Base-by-base conservation (phyloP, 495 filamentous ascomycete species). In the Xanthoparmelia taractica region DNA sequence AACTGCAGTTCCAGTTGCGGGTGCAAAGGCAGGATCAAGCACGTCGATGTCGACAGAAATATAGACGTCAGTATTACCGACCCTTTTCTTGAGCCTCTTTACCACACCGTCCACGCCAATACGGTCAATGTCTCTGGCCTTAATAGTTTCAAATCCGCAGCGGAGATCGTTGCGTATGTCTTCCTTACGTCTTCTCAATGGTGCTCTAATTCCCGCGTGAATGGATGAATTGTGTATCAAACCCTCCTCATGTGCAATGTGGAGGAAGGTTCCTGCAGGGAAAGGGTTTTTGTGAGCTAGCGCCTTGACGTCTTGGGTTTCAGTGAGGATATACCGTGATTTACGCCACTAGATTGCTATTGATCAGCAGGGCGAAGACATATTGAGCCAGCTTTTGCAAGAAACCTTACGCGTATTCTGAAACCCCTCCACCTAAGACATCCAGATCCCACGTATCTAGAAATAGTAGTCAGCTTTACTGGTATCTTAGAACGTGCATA, bases 41-140 rank as follows among this genome's bases (percentile, higher is more conserved):
- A 81, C 78, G 66, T 83, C 80, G 59, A 82, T 83, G 62, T 82
- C 80, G 17, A 74, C 70, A n/a, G 70, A 71, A 29, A 82, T 78
- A 37, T 75, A 75, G 10, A 75, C 71, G 2, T 37, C 60, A 23
- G 63, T 66, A 34, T 69, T 59, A 12, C 76, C 78, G 0, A 82
- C 74, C 4, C 75, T 72, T 13, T 74, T 65, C 60, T 78, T 74
- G 60, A 83, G 80, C 47, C 4, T 37, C 47, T 23, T 54, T 36
- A 56, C 52, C 45, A 61, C 31, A 23, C 75, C 78, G 29, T 70
- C 64, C 15, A 75, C 66, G 8, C 80, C 79, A 36, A 83, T 70
- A 23, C 75, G 74, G 63, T 83, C 80, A 58, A 83, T 74, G 60
- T 81, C 79, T 41, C 80, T 77, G 5, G 78, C 76, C 20, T 73